Evolutionary conservation across 2,329 filamentous ascomycete species (phyloP), one percentile per base, ranked within the genome.

Genomic region (Fusarium verticillioides): DNA sequence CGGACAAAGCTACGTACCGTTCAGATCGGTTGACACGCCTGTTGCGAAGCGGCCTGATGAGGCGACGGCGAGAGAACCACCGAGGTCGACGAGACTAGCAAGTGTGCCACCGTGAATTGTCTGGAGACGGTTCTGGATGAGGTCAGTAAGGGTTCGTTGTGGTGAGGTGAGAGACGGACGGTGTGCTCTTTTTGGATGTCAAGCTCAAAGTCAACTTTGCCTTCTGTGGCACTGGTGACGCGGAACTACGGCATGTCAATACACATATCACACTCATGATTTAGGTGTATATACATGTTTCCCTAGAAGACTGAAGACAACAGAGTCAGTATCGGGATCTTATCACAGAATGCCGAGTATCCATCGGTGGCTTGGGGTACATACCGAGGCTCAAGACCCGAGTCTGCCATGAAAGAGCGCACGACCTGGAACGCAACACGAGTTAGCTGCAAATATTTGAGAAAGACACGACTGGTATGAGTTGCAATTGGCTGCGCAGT

Each of bases 301-400:
- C 18, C 80, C 80, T 1, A 82, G 61, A 8, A 82, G 71, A 56
- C 80, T 82, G 3, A 5, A 15, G 16, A 4, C 10, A 26, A 7
- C 0, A 6, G 13, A 3, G 62, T 75, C 34, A 77, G 66, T 23
- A 36, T 34, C 36, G 43, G 19, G 9, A 12, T 44, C 15, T 40
- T 32, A 3, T 40, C 15, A 3, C 13, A 0, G 3, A n/a, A 36
- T 37, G 15, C 28, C n/a, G 19, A 21, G 4, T 5, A 13, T 23
- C 4, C 0, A 12, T 19, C 16, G 16, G 23, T 32, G 28, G 36
- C 9, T 23, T 18, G 23, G 30, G 21, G 12, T n/a, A 62, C 74
- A 12, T 80, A 97, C 95, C 93, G 93, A 81, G 94, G 94, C 82
- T 98, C 96, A 26, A 98, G 84, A 11, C 95, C 95, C 9, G 95